phyloP scores from a whole-genome alignment of 176 grass and related monocot species.

The Avena insularis region DNA sequence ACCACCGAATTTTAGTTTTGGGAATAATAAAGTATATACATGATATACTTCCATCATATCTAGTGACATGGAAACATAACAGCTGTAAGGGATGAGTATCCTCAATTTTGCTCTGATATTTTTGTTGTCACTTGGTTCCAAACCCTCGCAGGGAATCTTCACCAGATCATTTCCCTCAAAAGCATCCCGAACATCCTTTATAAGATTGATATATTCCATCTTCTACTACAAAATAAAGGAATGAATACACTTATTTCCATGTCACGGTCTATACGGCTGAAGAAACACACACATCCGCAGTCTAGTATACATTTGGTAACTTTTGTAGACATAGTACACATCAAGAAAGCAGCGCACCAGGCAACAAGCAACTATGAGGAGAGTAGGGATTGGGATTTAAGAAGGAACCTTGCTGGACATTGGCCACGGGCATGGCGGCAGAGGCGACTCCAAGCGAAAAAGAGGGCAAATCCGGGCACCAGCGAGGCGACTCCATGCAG shows the following conservation, averaged over 20 bases:
- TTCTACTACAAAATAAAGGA: constrained; percentile 62
- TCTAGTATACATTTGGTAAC: constrained; percentile 27
- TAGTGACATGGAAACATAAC: constrained; percentile 33
- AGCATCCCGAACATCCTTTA: constrained; percentile 84
- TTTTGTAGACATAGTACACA: not conserved
- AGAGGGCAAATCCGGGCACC: too few relatives aligned
- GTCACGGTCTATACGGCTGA: not conserved
- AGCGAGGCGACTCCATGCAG: too few relatives aligned
- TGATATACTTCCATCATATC: constrained; percentile 22
- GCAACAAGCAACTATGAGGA: too few relatives aligned
- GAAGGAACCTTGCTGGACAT: too few relatives aligned
- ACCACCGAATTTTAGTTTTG: constrained; percentile 42
- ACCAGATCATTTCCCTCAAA: constrained; percentile 85
- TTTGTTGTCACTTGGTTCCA: constrained; percentile 98
- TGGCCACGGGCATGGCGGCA: too few relatives aligned
- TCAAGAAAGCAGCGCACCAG: too few relatives aligned
- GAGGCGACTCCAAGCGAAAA: too few relatives aligned
- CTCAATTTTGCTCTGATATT: constrained; percentile 96
- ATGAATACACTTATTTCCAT: not conserved
- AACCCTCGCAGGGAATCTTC: constrained; percentile 82
- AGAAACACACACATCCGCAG: constrained; percentile 1
- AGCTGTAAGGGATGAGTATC: constrained; percentile 45
- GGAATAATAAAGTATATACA: not conserved
- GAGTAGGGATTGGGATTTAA: too few relatives aligned
- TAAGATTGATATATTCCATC: constrained; percentile 93